phyloP scores from a whole-genome alignment of 2,329 filamentous ascomycete genomes.

The Dactylellina sp. region DNA sequence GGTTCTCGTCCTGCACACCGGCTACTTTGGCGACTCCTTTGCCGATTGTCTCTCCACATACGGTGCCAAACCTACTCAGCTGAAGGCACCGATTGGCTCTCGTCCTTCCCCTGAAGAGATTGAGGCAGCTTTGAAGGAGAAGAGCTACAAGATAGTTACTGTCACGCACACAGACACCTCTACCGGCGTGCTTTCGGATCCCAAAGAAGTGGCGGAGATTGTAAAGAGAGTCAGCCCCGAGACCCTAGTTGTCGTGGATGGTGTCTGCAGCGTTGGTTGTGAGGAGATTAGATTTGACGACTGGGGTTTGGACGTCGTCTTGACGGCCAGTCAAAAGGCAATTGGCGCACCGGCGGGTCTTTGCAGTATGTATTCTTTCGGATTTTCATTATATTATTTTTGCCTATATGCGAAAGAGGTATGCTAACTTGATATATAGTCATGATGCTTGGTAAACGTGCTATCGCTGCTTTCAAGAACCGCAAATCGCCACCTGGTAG shows the following conservation, averaged over 20 bases:
- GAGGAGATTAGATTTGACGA: constrained; percentile 97
- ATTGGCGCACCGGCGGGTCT: constrained; percentile 95
- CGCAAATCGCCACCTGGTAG: constrained; percentile 84
- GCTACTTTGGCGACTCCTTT: constrained; percentile 94
- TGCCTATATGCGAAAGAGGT: background rate
- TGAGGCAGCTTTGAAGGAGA: constrained; percentile 86
- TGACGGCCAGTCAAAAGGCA: constrained; percentile 96
- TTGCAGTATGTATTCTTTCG: constrained; percentile 71
- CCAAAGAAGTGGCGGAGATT: constrained; percentile 83
- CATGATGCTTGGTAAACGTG: constrained; percentile 89
- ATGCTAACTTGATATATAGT: constrained; percentile 63
- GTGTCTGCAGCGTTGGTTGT: constrained; percentile 94
- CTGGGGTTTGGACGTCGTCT: constrained; percentile 90
- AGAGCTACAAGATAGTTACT: constrained; percentile 92
- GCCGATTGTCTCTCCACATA: constrained; percentile 92
- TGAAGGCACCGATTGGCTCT: constrained; percentile 88
- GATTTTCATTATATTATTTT: no score
- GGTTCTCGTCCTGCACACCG: constrained; percentile 91
- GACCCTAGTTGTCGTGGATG: constrained; percentile 91
- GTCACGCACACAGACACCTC: constrained; percentile 98
- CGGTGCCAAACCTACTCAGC: constrained; percentile 86
- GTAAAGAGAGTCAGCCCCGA: constrained; percentile 89
- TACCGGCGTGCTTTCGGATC: constrained; percentile 91
- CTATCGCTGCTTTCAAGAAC: constrained; percentile 81
- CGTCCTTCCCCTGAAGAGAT: constrained; percentile 87